Conservation (phyloP, 768 basidiomycete genomes). For the Amyloporia xantha region DNA sequence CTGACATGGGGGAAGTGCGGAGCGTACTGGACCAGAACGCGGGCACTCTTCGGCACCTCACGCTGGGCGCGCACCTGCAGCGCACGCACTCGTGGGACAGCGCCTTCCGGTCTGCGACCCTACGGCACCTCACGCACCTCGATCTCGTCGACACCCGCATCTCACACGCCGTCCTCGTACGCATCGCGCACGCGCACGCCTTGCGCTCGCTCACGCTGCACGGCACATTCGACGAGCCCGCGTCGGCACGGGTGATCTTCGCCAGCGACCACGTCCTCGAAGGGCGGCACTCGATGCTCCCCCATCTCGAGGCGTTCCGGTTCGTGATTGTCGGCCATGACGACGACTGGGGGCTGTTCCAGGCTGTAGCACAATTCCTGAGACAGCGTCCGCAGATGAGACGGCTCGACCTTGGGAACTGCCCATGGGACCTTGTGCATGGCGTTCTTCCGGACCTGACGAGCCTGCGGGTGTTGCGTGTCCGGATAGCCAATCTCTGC, state of each 20-base stretch:
- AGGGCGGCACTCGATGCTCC: conserved; percentile 52
- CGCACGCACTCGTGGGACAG: conserved; percentile 62
- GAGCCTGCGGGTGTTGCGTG: conserved; percentile 50
- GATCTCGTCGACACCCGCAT: conserved; percentile 69
- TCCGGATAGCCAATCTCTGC: conserved; percentile 46
- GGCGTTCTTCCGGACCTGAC: conserved; percentile 44
- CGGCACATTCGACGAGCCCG: conserved; percentile 56
- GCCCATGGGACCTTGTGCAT: conserved; percentile 57
- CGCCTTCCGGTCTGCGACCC: conserved; percentile 55
- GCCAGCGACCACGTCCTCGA: conserved; percentile 55
- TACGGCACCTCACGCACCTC: conserved; percentile 61
- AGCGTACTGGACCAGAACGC: conserved; percentile 57
- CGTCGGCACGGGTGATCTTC: conserved; percentile 52
- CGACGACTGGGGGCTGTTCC: conserved; percentile 45
- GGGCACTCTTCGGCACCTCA: conserved; percentile 50
- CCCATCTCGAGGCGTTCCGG: conserved; percentile 55
- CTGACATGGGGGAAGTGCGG: conserved; percentile 63
- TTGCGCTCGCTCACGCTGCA: conserved; percentile 59
- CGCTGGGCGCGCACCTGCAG: conserved; percentile 62
- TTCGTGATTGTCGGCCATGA: conserved; percentile 61
- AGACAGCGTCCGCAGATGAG: conserved; percentile 41
- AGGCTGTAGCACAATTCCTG: conserved; percentile 49
- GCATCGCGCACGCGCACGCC: conserved; percentile 56
- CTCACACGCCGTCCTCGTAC: conserved; percentile 52
- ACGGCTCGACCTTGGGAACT: conserved; percentile 55